These are phyloP conservation scores for Tylopilus sp. DNA, from an alignment of 768 basidiomycete species.

Conservation along the genomic window DNA sequence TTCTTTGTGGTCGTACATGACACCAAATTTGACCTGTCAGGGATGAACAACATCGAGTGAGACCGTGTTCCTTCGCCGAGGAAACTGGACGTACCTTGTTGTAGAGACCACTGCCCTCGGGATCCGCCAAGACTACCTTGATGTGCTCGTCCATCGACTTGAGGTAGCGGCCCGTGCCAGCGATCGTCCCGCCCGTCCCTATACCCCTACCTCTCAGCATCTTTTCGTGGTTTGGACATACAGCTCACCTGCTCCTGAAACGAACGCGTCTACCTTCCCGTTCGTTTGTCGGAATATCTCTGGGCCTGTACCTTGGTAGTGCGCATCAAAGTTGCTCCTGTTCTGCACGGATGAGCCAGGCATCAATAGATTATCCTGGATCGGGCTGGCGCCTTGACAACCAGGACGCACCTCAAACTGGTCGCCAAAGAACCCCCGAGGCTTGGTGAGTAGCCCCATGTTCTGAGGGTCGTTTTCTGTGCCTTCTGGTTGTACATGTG, in stretches of 20 bases:
- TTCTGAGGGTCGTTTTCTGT: slow-evolving; percentile 33
- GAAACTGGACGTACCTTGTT: slow-evolving; percentile 62
- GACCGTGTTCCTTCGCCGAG: not conserved
- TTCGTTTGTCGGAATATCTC: slow-evolving; percentile 95
- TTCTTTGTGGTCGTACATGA: slow-evolving; percentile 93
- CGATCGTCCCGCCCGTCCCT: slow-evolving; percentile 97
- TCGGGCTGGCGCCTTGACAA: not conserved
- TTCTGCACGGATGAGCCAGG: slow-evolving; percentile 41
- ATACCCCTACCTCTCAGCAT: not conserved
- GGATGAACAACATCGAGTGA: not conserved
- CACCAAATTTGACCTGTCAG: slow-evolving; percentile 76
- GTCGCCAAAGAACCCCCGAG: slow-evolving; percentile 90
- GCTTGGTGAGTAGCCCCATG: slow-evolving; percentile 45
- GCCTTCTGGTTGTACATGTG: slow-evolving; percentile 35
- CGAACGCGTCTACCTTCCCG: slow-evolving; percentile 78
- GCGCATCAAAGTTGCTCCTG: slow-evolving; percentile 84
- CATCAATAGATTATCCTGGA: no score
- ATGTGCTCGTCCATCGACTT: slow-evolving; percentile 70
- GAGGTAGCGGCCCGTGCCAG: slow-evolving; percentile 76
- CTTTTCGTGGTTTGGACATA: not conserved
- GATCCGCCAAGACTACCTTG: slow-evolving; percentile 78
- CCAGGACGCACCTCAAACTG: slow-evolving; percentile 72
- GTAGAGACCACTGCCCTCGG: slow-evolving; percentile 91
- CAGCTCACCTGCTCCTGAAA: slow-evolving; percentile 77
- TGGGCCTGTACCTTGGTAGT: slow-evolving; percentile 86